These are phyloP conservation scores for Puccinia polysora DNA, from an alignment of 1,284 basidiomycete species.

Conservation along the genomic window DNA sequence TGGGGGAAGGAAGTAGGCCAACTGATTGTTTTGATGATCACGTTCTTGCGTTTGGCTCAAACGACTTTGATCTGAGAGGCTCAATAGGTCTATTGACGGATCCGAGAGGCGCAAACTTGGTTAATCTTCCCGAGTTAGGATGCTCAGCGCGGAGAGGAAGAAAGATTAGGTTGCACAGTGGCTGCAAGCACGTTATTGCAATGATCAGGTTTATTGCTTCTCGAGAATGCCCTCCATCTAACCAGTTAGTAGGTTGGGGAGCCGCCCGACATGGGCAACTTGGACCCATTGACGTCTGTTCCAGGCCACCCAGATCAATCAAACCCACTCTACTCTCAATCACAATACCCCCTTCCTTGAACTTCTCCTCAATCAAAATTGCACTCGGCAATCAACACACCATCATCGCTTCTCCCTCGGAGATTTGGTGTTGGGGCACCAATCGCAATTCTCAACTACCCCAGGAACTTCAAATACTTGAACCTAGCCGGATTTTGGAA, in stretches of 20 bases:
- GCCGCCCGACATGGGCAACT: conserved; percentile 27
- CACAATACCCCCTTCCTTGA: neutral
- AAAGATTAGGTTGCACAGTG: neutral
- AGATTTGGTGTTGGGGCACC: conserved; percentile 15
- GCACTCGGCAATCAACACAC: conserved; percentile 29
- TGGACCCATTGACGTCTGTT: neutral
- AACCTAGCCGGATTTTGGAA: neutral
- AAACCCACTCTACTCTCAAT: neutral
- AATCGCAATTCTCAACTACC: neutral
- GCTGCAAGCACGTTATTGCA: conserved; percentile 20
- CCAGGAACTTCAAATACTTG: neutral
- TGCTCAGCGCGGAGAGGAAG: too few relatives aligned
- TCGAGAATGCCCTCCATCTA: neutral
- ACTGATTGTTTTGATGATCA: neutral
- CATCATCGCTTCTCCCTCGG: conserved; percentile 5
- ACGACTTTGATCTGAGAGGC: conserved; percentile 28
- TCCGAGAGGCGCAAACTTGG: neutral
- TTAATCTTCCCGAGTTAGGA: neutral
- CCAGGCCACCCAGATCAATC: neutral
- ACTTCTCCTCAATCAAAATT: conserved; percentile 2
- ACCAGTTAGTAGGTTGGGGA: conserved; percentile 26
- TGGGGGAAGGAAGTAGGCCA: neutral
- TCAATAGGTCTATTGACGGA: neutral
- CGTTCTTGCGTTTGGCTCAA: conserved; percentile 24
- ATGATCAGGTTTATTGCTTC: neutral